Evolutionary conservation across 1,284 basidiomycete species (phyloP).

Genomic region (Leccinum olivaceoglutinosum): DNA sequence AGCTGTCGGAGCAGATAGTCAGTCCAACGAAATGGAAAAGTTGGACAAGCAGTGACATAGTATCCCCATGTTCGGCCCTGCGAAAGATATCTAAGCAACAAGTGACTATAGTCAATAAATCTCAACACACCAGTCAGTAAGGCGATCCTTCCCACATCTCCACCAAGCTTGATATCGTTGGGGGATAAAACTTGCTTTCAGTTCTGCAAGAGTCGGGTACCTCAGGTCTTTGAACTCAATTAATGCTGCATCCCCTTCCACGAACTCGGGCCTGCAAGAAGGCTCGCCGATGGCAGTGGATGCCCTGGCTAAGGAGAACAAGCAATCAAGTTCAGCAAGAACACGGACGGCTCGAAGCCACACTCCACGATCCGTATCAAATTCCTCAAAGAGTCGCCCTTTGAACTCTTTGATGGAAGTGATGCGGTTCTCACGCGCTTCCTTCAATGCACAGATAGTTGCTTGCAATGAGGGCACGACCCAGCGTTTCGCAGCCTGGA

Average conservation of each 20-base stretch:
- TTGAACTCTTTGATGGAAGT: conserved; percentile 80
- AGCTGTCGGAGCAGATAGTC: conserved; percentile 38
- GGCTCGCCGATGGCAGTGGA: conserved; percentile 90
- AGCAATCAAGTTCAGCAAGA: conserved; percentile 87
- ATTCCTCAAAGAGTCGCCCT: conserved; percentile 75
- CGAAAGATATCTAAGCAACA: conserved; percentile 3
- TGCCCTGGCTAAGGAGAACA: conserved; percentile 89
- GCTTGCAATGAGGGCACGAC: conserved; percentile 67
- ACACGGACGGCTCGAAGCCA: conserved; percentile 79
- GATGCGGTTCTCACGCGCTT: conserved; percentile 84
- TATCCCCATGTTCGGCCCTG: conserved; percentile 85
- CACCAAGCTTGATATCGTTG: conserved; percentile 88
- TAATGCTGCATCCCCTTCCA: conserved; percentile 75
- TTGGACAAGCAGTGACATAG: conserved; percentile 33
- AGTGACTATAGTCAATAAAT: not conserved
- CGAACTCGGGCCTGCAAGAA: conserved; percentile 84
- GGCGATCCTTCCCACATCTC: conserved; percentile 72
- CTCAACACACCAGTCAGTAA: conserved; percentile 74
- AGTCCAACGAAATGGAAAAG: not conserved
- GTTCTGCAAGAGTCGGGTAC: conserved; percentile 76
- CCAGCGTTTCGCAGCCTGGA: conserved; percentile 69
- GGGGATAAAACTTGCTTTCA: conserved; percentile 84
- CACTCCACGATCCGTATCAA: conserved; percentile 75
- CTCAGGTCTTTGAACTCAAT: conserved; percentile 78
- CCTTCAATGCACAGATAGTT: conserved; percentile 79